These are phyloP conservation scores for Barnettozyma hawaiiensis DNA, from an alignment of 1,139 yeast genomes.

Conservation along the genomic window DNA sequence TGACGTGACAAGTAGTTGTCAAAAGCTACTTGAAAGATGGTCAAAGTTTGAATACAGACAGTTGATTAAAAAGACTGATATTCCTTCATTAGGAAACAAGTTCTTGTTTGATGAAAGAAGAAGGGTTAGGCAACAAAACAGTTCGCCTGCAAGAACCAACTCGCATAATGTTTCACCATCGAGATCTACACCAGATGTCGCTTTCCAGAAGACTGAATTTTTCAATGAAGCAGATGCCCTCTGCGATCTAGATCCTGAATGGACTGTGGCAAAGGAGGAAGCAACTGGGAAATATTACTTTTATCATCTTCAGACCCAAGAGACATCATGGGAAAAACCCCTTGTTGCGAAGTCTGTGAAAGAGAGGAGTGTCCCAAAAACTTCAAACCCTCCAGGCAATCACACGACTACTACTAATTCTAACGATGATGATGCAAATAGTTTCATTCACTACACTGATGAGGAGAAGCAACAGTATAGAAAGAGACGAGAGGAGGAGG, in stretches of 20 bases:
- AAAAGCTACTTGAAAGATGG: constrained; percentile 61
- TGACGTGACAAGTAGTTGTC: constrained; percentile 36
- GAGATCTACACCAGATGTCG: neutral
- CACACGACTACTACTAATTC: no score
- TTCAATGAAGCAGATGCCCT: constrained; percentile 3
- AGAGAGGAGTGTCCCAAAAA: neutral
- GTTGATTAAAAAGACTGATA: constrained; percentile 58
- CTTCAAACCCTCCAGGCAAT: neutral
- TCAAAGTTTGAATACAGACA: constrained; percentile 71
- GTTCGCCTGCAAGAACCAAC: neutral
- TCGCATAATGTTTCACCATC: neutral
- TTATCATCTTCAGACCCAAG: constrained; percentile 1
- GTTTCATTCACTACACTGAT: constrained; percentile 4
- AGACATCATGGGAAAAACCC: constrained; percentile 6
- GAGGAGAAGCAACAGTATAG: constrained; percentile 7
- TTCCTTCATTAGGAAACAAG: constrained; percentile 3
- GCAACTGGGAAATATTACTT: constrained; percentile 17
- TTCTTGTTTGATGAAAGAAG: constrained; percentile 33
- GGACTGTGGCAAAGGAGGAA: constrained; percentile 5
- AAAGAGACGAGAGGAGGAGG: constrained; percentile 9
- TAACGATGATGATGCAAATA: neutral
- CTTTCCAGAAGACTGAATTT: constrained; percentile 1
- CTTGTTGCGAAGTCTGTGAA: neutral
- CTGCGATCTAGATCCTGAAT: constrained; percentile 8
- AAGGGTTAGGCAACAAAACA: constrained; percentile 15